Evolutionary conservation across 352 stramenopile species (phyloP), one percentile per base, ranked within the genome.

Genomic region (Pythium vanterpoolii): DNA sequence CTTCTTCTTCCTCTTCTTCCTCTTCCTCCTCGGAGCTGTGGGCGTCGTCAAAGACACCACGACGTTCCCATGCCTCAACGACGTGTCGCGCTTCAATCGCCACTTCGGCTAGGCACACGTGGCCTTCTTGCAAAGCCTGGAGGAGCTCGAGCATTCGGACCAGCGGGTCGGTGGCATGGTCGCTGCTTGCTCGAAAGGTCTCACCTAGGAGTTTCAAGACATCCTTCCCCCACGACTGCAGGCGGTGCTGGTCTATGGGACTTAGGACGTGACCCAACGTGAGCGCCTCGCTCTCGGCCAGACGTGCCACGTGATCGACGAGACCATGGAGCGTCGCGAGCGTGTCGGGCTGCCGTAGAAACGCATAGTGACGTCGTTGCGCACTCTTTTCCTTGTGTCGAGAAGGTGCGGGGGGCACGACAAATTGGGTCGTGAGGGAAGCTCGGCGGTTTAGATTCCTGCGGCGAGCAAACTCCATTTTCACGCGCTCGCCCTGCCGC

Each of bases 91-190:
- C 76, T 18, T 89, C 75, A 24, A 80, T 73, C 3, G 67, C 73
- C 1, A 79, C 64, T 33, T 89, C 78, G 0, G 75, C 75, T 1
- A 90, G 69, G 48, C 75, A 87, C 19, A 79, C 61, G 43, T 83
- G 76, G 4, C 71, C 69, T 14, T 88, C 76, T 31, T 86, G 76
- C 1, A 90, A 64, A 23, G 75, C 69, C 64, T 87, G 76, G 26
- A 90, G 53, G 30, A 73, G 63, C 40, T 83, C 75, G 2, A 90
- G 34, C 0, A 86, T 36, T 42, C 58, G 55, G 31, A 79, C n/a
- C 5, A 90, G 55, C 10, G 80, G 76, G 26, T 90, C 80, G 16
- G 68, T 57, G 6, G 47, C 40, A 49, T 77, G 77, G 40, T 62
- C 73, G 4, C 80, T 71, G 45, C 69, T 84, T 28, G 80, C 65